phyloP scores from a whole-genome alignment of 306 rosid species.

The Dalbergia oliveri region DNA sequence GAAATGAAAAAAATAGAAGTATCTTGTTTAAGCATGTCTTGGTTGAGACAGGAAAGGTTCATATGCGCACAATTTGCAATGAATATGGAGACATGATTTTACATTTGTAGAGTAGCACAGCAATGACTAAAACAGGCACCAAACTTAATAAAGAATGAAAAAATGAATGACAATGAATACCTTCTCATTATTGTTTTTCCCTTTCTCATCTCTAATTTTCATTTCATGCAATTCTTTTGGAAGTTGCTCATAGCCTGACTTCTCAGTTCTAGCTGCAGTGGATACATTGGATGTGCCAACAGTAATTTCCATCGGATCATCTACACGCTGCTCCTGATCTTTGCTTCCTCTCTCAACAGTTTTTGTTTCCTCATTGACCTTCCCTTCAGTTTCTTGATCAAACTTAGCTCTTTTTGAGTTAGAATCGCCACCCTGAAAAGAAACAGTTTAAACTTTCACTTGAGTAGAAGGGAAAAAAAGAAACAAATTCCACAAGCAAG shows the following conservation, averaged over 20 bases:
- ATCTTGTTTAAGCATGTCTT: constrained; percentile 1
- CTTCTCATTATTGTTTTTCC: constrained; percentile 65
- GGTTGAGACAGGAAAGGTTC: not conserved
- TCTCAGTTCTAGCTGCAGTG: constrained; percentile 55
- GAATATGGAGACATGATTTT: constrained; percentile 9
- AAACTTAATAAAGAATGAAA: not conserved
- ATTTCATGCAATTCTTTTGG: constrained; percentile 75
- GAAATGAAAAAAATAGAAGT: not conserved
- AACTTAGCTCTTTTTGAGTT: constrained; percentile 67
- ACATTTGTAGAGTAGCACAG: constrained; percentile 19
- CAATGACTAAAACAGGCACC: constrained; percentile 5
- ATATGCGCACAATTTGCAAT: constrained; percentile 3
- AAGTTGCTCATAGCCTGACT: constrained; percentile 66
- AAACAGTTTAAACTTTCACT: not conserved
- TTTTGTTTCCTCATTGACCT: constrained; percentile 46
- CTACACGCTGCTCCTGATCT: constrained; percentile 48
- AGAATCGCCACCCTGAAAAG: constrained; percentile 72
- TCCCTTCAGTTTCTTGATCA: constrained; percentile 65
- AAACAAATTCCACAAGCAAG: not conserved
- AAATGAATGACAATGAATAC: constrained; percentile 48
- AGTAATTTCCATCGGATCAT: constrained; percentile 51
- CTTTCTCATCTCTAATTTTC: constrained; percentile 80
- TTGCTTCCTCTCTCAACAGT: constrained; percentile 49
- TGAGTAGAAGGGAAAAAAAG: not conserved
- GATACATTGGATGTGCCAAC: constrained; percentile 61